phyloP scores from a whole-genome alignment of 2,329 filamentous ascomycete species.

The Fusarium beomiforme region DNA sequence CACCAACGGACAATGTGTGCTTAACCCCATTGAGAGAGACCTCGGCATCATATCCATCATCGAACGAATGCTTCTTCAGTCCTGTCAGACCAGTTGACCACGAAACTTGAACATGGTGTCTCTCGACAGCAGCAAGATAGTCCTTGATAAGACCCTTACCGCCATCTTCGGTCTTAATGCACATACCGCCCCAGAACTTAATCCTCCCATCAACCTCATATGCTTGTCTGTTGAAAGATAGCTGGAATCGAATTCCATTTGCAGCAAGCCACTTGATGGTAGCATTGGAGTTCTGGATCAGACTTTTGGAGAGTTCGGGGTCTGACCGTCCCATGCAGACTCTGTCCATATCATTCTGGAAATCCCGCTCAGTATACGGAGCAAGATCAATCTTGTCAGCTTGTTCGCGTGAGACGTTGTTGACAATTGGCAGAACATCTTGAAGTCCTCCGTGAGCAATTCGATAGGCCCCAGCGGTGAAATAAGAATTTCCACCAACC shows the following conservation, averaged over 20 bases:
- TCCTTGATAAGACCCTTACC: constrained; percentile 11
- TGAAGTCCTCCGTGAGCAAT: neutral
- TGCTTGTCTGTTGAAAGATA: constrained; percentile 12
- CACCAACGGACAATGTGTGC: neutral
- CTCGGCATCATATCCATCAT: neutral
- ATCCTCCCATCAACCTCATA: constrained; percentile 9
- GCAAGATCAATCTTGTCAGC: constrained; percentile 5
- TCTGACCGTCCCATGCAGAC: constrained; percentile 22
- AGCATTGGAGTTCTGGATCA: constrained; percentile 6
- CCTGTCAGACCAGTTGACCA: constrained; percentile 11
- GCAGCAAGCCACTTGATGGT: constrained; percentile 13
- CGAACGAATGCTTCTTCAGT: neutral
- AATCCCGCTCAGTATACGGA: constrained; percentile 3
- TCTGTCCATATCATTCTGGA: constrained; percentile 4
- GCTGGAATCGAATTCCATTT: constrained; percentile 11
- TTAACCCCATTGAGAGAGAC: neutral
- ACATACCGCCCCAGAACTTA: constrained; percentile 16
- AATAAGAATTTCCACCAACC: constrained; percentile 14
- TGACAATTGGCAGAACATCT: constrained; percentile 9
- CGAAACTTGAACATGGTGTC: neutral
- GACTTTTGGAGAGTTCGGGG: neutral
- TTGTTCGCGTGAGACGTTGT: constrained; percentile 8
- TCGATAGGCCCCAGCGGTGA: constrained; percentile 16
- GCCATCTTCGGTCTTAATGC: constrained; percentile 14
- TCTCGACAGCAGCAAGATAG: constrained; percentile 9